Base-by-base conservation (phyloP, 2,329 filamentous ascomycete species). In the Xylogone sp. region DNA sequence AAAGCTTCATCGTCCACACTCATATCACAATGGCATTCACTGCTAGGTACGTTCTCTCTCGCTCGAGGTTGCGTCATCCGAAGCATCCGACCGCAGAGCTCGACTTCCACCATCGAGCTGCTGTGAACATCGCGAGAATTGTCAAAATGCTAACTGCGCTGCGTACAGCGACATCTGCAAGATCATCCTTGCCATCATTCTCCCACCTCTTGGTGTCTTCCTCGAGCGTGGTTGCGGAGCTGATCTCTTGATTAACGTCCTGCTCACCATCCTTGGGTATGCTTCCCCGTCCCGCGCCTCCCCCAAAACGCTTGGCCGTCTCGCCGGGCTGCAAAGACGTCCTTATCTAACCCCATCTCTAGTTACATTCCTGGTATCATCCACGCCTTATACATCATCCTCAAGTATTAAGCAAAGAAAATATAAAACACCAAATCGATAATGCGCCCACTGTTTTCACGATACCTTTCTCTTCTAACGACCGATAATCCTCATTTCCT, bases 321-420 rank as follows among this genome's bases (percentile, higher is more conserved):
- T 31, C 13, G 42, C 59, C 55, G 21, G 16, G 19, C 16, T 42
- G 19, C 13, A 10, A 42, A 21, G 21, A 20, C 21, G 19, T 16
- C 21, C 16, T 3, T 47, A 44, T 60, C 27, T 22, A 39, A 21
- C 21, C 5, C 24, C 13, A 5, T 5, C 34, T 39, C 34, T 56
- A 21, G 69, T 67, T 72, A 74, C 72, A 80, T 92, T 65, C 87
- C 87, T 59, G 88, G 90, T 71, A 92, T 96, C 75, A 90, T 96
- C 71, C 91, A 96, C 78, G 91, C 91, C 56, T 75, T 96, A 76
- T 96, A 94, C 81, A 92, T 96, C 67, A 94, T 96, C 62, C 79
- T 94, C 65, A 94, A 93, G 75, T 93, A 91, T 70, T 95, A 90
- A 71, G 24, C 5, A 27, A 5, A 27, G 10, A 27, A 27, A 27